A percentile compares a stretch with the other conserved stretches of the same genome.
phyloP scores from a whole-genome alignment of 2,329 filamentous ascomycete genomes.

The Elsinoe australis region DNA sequence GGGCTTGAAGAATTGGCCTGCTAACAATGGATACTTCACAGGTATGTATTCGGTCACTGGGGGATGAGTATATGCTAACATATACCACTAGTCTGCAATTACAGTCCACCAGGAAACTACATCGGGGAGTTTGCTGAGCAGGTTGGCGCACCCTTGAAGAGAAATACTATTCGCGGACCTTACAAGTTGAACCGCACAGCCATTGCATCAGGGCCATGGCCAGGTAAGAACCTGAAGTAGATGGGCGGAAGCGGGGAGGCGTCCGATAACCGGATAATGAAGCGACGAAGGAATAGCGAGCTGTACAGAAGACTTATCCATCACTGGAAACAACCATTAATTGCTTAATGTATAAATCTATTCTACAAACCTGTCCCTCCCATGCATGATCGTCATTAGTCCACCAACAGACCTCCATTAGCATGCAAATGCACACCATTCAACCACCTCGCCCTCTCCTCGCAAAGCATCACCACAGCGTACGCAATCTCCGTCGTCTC shows the following conservation, averaged over 20 bases:
- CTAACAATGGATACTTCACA: constrained; percentile 55
- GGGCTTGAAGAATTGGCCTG: constrained; percentile 39
- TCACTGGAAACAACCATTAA: too few species aligned
- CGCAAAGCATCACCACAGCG: constrained; percentile 41
- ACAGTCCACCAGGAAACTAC: constrained; percentile 50
- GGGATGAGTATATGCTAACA: too few species aligned
- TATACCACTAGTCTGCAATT: constrained; percentile 95
- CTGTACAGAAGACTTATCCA: too few species aligned
- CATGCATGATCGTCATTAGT: too few species aligned
- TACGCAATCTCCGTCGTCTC: constrained; percentile 42
- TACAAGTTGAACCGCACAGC: constrained; percentile 5
- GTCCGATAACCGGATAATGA: too few species aligned
- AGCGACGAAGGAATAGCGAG: too few species aligned
- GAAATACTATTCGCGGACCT: constrained; percentile 14
- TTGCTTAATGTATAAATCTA: too few species aligned
- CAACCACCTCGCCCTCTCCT: constrained; percentile 41
- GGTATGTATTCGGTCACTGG: too few species aligned
- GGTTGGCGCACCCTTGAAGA: constrained; percentile 36
- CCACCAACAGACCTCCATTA: constrained; percentile 30
- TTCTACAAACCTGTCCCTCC: too few species aligned
- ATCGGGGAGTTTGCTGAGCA: constrained; percentile 47
- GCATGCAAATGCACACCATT: constrained; percentile 38
- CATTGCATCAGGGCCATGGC: neutral
- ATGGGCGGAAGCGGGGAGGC: too few species aligned
- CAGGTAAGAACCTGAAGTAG: neutral